phyloP scores from a whole-genome alignment of 495 filamentous ascomycete species.

The Aspergillus olivimuriae region DNA sequence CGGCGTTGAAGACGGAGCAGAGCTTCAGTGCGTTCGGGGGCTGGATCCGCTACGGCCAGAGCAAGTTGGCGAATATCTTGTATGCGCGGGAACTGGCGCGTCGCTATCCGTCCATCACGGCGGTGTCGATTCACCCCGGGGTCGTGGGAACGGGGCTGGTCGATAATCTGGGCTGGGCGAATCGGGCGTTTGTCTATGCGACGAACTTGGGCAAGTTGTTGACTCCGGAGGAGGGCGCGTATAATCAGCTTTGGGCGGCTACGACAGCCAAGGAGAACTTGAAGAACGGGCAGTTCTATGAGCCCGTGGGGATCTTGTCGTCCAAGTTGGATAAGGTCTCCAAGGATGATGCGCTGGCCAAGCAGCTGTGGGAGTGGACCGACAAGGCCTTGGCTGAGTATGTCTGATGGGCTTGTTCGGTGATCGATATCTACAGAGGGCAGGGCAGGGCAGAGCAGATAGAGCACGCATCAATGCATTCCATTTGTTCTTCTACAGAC shows the following conservation, averaged over 20 bases:
- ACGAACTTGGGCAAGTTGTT: constrained; percentile 11
- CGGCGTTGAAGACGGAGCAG: constrained; percentile 10
- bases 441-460: no score
- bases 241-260: constrained; percentile 52
- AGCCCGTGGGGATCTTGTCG: constrained; percentile 37
- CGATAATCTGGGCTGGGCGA: constrained; percentile 7
- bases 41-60: constrained; percentile 52
- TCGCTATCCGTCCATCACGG: constrained; percentile 39
- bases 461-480: not conserved
- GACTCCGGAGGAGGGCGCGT: constrained; percentile 30
- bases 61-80: constrained; percentile 64
- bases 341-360: constrained; percentile 37
- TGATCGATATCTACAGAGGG: no score
- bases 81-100: constrained; percentile 49
- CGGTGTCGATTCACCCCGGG: constrained; percentile 40
- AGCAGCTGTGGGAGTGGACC: constrained; percentile 52
- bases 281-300: constrained; percentile 39
- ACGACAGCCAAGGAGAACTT: constrained; percentile 24
- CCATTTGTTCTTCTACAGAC: not conserved
- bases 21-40: constrained; percentile 12
- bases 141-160: constrained; percentile 32
- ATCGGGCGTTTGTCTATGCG: constrained; percentile 6
- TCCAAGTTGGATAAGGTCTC: constrained; percentile 3
- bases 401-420: no score
- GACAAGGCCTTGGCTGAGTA: constrained; percentile 10